Evolutionary conservation across 306 rosid species (phyloP).

Genomic region (Rubus idaeus): DNA sequence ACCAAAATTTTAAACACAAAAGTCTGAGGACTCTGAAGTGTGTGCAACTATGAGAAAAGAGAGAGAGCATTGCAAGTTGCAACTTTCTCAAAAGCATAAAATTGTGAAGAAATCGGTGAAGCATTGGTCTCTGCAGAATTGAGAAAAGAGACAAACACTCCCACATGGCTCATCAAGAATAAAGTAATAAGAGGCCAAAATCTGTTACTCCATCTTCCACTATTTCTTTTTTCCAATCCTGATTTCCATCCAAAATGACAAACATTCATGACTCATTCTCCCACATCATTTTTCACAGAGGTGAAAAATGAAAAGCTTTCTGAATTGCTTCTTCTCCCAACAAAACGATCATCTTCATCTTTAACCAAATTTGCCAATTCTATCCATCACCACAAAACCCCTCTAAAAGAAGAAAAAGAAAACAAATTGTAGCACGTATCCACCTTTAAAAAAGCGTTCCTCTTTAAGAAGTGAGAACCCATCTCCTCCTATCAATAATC

Average conservation of each 20-base stretch:
- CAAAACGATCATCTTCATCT: slow-evolving; percentile 30
- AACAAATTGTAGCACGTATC: slow-evolving; percentile 37
- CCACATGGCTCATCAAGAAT: slow-evolving; percentile 45
- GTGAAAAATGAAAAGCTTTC: slow-evolving; percentile 19
- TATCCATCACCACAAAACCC: slow-evolving; percentile 37
- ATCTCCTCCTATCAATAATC: slow-evolving; percentile 56
- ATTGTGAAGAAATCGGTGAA: slow-evolving; percentile 40
- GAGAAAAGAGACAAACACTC: slow-evolving; percentile 39
- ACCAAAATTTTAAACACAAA: background rate
- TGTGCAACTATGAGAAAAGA: background rate
- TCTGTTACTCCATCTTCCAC: slow-evolving; percentile 26
- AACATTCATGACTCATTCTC: slow-evolving; percentile 37
- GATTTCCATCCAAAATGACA: slow-evolving; percentile 36
- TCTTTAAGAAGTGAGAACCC: slow-evolving; percentile 29
- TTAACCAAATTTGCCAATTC: slow-evolving; percentile 32
- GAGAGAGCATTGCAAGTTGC: slow-evolving; percentile 27
- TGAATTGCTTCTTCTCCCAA: slow-evolving; percentile 32
- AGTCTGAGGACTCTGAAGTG: background rate
- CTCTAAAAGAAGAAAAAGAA: slow-evolving; percentile 21
- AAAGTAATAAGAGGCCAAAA: slow-evolving; percentile 15
- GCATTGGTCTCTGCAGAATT: slow-evolving; percentile 40
- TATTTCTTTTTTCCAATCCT: background rate
- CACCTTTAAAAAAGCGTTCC: slow-evolving; percentile 37
- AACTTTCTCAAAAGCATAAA: slow-evolving; percentile 58
- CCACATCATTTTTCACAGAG: slow-evolving; percentile 29